Conservation (phyloP, 495 filamentous ascomycete genomes). For the Neurospora sp. region DNA sequence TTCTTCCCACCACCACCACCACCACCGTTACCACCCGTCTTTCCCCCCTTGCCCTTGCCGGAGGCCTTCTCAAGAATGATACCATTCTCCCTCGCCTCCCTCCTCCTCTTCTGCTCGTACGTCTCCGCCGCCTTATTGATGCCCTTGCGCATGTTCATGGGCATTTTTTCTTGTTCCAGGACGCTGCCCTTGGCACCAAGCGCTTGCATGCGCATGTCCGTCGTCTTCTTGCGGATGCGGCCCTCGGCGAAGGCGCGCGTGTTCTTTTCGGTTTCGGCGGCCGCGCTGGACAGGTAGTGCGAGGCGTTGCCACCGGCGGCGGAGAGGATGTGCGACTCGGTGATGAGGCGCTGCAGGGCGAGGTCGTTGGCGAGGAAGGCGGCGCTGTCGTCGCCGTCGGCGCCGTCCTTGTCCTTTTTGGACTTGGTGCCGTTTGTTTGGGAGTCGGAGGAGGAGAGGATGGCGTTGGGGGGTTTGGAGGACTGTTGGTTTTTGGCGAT, state of each 20-base stretch:
- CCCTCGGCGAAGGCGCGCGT: conserved; percentile 25
- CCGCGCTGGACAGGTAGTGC: conserved; percentile 19
- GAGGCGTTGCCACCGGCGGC: conserved; percentile 46
- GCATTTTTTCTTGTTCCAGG: conserved; percentile 71
- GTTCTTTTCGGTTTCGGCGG: conserved; percentile 12
- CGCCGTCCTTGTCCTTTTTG: conserved; percentile 22
- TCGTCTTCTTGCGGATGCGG: conserved; percentile 53
- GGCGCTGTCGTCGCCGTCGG: conserved; percentile 40
- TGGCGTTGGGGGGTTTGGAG: conserved; percentile 29
- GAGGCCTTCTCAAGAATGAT: conserved; percentile 69
- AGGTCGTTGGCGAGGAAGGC: conserved; percentile 77
- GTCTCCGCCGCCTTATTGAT: conserved; percentile 54
- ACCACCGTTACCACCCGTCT: conserved; percentile 30
- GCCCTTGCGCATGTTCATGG: conserved; percentile 66
- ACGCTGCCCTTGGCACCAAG: conserved; percentile 71
- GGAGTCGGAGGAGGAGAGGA: conserved; percentile 11
- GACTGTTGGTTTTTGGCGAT: conserved; percentile 28
- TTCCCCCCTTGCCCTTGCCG: conserved; percentile 18
- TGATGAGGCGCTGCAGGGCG: conserved; percentile 75
- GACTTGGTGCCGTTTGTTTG: conserved; percentile 17
- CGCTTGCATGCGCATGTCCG: conserved; percentile 69
- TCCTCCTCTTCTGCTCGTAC: conserved; percentile 60
- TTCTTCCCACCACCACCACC: conserved; percentile 22
- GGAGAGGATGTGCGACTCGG: conserved; percentile 87
- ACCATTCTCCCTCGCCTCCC: conserved; percentile 79